Evolutionary conservation across 2,329 filamentous ascomycete genomes (phyloP), one percentile per base, ranked within the genome.

Genomic region (Scortechinia acanthostroma): DNA sequence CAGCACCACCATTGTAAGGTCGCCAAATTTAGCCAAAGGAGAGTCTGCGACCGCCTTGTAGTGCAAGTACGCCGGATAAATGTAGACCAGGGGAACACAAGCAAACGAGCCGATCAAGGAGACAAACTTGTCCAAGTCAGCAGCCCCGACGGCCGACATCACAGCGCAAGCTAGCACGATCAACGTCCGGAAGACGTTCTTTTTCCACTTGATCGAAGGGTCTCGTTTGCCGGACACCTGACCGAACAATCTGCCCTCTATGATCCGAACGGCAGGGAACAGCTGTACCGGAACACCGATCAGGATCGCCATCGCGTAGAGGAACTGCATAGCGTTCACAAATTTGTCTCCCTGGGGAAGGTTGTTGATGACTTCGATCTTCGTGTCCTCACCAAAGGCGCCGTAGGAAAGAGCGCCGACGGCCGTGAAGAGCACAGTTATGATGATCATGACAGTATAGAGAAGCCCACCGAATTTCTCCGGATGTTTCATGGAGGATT

Each of bases 331-430:
- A 0, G 79, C 77, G 51, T 89, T 88, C 66, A 89, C 85, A n/a
- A 88, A 69, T 46, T 75, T 74, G 60, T 75, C 84, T 52, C 72
- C 69, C 53, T 88, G 84, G 0, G 85, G 85, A 54, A 81, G 88
- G 60, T 88, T 88, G 63, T 81, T 80, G 58, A 89, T 87, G 61
- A 89, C 77, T 55, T 88, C 83, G 48, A 86, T 87, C 54, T 77
- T 74, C 5, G 85, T 88, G 45, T 72, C 61, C 46, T 74, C 70
- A 43, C 85, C 85, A 56, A 88, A 88, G 0, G 83, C 85, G 15
- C 81, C 83, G 58, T 89, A 89, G 59, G 82, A 87, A 19, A 89
- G 72, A 1, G 80, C 79, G 30, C 85, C 85, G 16, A 88, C 79
- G 0, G 81, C 83, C 2, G 81, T 84, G 62, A 86, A 89, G 52